Evolutionary conservation across 208 protist genomes (phyloP), one percentile per base, ranked within the genome.

Genomic region (Leishmania guyanensis): DNA sequence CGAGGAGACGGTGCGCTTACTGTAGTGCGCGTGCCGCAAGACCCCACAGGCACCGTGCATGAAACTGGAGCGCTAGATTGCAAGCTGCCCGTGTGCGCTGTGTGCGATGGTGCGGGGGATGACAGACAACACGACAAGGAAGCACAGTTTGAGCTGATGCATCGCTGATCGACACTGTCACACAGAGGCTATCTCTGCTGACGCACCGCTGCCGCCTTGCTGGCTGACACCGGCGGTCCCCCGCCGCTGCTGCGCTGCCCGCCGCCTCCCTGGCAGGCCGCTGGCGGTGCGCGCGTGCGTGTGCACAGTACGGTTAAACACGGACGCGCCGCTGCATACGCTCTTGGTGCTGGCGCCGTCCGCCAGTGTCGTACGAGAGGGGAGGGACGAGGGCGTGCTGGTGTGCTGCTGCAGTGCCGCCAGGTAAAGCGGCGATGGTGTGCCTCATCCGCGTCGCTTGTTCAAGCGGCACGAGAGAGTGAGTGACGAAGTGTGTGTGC

Each of bases 281-380:
- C 36, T 73, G 69, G 26, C 22, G 33, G n/a, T 10, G 29, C 17
- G 65, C 77, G 36, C 36, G 36, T 39, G 36, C 36, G 36, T 33
- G 39, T 68, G 43, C 29, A 65, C 76, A 80, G 76, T 80, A 72
- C 76, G 76, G 73, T 80, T 80, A 80, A 80, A 80, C 77, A 80
- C 77, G 77, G 77, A 80, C 77, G 77, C 77, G 77, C 77, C 66
- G 64, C 53, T 68, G 77, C 77, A 56, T 80, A 80, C 36, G 36
- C 36, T 33, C 77, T 80, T 58, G 64, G 77, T 80, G 77, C 77
- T 70, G 43, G 77, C 77, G 77, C 66, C 60, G 77, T 80, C 77
- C 77, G 77, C 77, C 77, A 80, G 77, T 80, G 77, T 80, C 77
- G 77, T 74, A 80, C 77, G 77, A 80, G 77, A 80, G 43, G 46